A percentile compares a stretch with the other conserved stretches of the same genome.
Conservation (phyloP, 192 early-diverging fungal species). For the Linnemannia schmuckeri region DNA sequence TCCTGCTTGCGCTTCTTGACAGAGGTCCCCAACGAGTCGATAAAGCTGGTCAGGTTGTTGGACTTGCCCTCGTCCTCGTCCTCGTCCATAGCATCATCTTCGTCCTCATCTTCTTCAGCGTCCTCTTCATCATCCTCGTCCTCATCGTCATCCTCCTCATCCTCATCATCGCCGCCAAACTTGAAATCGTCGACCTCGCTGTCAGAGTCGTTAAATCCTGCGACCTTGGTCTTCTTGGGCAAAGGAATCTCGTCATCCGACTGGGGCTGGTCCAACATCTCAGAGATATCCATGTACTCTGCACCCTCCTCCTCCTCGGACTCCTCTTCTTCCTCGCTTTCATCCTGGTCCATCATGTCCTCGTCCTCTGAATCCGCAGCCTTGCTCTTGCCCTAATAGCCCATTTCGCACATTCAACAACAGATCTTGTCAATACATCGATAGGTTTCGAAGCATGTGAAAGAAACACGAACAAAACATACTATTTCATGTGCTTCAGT, state of each 20-base stretch:
- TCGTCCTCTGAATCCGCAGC: conserved; percentile 35
- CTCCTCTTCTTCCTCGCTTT: conserved; percentile 57
- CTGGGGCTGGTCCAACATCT: conserved; percentile 53
- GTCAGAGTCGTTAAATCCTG: conserved; percentile 54
- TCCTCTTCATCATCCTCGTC: conserved; percentile 57
- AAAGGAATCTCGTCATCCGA: conserved; percentile 36
- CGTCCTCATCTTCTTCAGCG: conserved; percentile 52
- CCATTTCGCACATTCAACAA: background rate
- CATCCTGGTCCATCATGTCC: conserved; percentile 56
- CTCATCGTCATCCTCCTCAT: conserved; percentile 32
- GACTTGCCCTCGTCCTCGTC: conserved; percentile 62
- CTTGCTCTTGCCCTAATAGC: conserved; percentile 20
- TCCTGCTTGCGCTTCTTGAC: conserved; percentile 55
- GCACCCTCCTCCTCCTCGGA: conserved; percentile 53
- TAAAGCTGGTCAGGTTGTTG: conserved; percentile 71
- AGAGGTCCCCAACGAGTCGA: conserved; percentile 76
- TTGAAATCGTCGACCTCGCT: conserved; percentile 51
- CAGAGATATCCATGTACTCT: conserved; percentile 55
- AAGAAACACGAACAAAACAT: background rate
- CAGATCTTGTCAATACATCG: background rate
- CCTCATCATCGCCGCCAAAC: conserved; percentile 36
- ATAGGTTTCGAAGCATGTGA: background rate
- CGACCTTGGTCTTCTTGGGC: conserved; percentile 57
- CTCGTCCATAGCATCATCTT: conserved; percentile 58
- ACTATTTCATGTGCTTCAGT: background rate